phyloP scores from a whole-genome alignment of 129 eudicot genomes.

The Artemisia annua region DNA sequence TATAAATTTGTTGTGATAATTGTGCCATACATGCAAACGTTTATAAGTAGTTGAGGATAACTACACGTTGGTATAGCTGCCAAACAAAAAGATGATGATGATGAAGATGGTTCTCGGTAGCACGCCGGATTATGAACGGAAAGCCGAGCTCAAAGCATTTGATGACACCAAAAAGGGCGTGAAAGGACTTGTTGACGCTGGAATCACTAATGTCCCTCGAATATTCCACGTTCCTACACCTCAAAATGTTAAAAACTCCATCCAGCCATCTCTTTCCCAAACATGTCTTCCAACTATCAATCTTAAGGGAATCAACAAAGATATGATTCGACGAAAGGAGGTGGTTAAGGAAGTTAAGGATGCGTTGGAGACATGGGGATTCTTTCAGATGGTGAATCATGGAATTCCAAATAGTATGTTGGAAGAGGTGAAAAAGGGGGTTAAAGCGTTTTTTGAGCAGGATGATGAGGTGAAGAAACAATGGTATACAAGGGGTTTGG shows the following conservation, averaged over 20 bases:
- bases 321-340: constrained; percentile 6
- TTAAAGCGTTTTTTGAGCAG: too few relatives aligned
- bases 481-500: constrained; percentile 26
- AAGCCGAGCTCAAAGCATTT: not conserved
- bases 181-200: too few relatives aligned
- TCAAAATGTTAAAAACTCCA: constrained; percentile 7
- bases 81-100: not conserved
- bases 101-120: constrained; percentile 7
- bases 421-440: too few relatives aligned
- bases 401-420: too few relatives aligned
- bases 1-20: too few relatives aligned
- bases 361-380: too few relatives aligned
- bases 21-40: too few relatives aligned
- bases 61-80: not conserved
- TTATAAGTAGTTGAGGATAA: too few relatives aligned
- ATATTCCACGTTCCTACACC: constrained; percentile 35
- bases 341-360: constrained; percentile 18
- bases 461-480: constrained; percentile 33
- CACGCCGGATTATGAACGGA: constrained; percentile 32
- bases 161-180: too few relatives aligned
- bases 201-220: constrained; percentile 24
- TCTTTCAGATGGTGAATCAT: too few relatives aligned
- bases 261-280: not conserved
- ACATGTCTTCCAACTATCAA: constrained; percentile 37
- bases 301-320: constrained; percentile 26